Percentiles rank a stretch among this genome's conserved stretches.
These are phyloP conservation scores for Rhodotorula graminis DNA, from an alignment of 768 basidiomycete genomes.

Conservation along the genomic window DNA sequence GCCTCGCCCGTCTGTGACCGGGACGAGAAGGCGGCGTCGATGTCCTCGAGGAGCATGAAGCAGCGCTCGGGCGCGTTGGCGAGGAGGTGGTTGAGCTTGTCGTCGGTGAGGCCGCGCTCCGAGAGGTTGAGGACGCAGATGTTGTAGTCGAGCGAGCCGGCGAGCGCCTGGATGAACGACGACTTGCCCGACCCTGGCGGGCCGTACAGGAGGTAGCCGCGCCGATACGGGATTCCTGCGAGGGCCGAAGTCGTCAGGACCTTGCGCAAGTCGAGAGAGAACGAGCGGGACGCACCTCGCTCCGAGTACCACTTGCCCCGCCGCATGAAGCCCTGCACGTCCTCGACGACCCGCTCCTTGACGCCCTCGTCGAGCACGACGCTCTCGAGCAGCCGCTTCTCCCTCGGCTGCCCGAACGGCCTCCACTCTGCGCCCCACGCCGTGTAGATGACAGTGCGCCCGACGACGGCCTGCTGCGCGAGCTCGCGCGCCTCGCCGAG, in stretches of 20 bases:
- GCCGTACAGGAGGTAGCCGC: constrained; percentile 90
- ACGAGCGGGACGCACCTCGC: constrained; percentile 58
- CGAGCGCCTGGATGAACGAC: constrained; percentile 95
- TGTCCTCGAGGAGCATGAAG: constrained; percentile 92
- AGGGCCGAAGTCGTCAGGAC: too few species aligned
- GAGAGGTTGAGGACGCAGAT: constrained; percentile 94
- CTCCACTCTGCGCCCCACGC: constrained; percentile 97
- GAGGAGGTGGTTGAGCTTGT: constrained; percentile 87
- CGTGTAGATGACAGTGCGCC: constrained; percentile 90
- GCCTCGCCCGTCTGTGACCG: constrained; percentile 85
- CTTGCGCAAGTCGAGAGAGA: too few species aligned
- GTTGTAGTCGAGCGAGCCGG: constrained; percentile 85
- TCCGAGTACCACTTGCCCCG: constrained; percentile 93
- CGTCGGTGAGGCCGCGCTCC: constrained; percentile 90
- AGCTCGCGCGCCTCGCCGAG: constrained; percentile 84
- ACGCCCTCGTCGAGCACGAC: constrained; percentile 80
- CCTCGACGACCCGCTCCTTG: constrained; percentile 74
- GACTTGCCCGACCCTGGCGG: constrained; percentile 98
- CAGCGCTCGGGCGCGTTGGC: constrained; percentile 89
- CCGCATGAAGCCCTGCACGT: constrained; percentile 73
- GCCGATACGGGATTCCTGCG: constrained; percentile 88
- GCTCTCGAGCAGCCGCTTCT: constrained; percentile 77
- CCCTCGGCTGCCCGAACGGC: constrained; percentile 85
- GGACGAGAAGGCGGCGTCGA: constrained; percentile 94
- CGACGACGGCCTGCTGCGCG: constrained; percentile 78